These are phyloP conservation scores for Atalantia buxifolia DNA, from an alignment of 345 rosid species.

Conservation along the genomic window DNA sequence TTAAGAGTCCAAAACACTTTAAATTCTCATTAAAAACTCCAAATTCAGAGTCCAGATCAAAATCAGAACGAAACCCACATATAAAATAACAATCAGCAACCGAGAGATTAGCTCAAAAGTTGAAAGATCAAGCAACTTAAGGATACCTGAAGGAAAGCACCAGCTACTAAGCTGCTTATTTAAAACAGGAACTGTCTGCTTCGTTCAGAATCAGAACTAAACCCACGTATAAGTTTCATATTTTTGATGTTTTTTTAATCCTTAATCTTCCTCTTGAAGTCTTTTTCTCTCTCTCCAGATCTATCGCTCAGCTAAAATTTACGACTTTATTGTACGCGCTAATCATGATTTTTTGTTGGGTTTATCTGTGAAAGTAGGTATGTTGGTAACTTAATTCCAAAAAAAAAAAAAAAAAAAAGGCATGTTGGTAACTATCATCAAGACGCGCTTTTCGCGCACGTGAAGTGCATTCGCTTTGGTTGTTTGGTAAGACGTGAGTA, in stretches of 20 bases:
- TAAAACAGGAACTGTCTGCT: background rate
- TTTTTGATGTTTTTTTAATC: background rate
- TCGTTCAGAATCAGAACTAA: background rate
- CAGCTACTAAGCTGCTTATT: background rate
- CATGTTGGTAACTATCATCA: too few relatives aligned
- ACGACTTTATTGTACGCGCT: background rate
- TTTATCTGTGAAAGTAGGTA: background rate
- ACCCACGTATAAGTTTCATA: background rate
- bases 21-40: background rate
- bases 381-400: too few relatives aligned
- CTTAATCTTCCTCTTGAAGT: background rate
- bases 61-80: slow-evolving; percentile 1
- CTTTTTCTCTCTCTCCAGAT: background rate
- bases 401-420: too few relatives aligned
- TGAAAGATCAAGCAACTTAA: background rate
- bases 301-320: background rate
- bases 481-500: too few relatives aligned
- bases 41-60: slow-evolving; percentile 1
- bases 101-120: background rate
- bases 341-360: background rate
- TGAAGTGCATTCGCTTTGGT: background rate
- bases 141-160: background rate
- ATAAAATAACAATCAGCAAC: background rate
- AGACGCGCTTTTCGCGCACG: background rate
- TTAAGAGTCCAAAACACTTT: background rate